These are phyloP conservation scores for Dujonia santamariae DNA, from an alignment of 1,139 yeast genomes.

Conservation along the genomic window DNA sequence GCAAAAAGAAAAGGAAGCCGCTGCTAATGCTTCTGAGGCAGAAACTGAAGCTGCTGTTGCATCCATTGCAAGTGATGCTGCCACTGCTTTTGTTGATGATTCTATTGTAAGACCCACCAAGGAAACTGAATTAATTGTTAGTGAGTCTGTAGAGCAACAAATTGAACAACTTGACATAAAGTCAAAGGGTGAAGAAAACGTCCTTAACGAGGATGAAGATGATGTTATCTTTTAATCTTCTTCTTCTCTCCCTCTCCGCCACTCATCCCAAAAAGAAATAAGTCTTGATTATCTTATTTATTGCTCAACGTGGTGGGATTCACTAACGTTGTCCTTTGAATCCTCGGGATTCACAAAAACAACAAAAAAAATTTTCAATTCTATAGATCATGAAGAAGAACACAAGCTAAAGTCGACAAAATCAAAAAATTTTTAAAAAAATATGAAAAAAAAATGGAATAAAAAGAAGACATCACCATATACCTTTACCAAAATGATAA, in stretches of 20 bases:
- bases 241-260: conserved; percentile 1
- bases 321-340: too few relatives aligned
- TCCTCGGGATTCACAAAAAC: too few relatives aligned
- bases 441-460: too few relatives aligned
- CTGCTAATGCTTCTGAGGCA: conserved; percentile 6
- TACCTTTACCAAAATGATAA: too few relatives aligned
- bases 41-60: conserved; percentile 10
- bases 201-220: conserved; percentile 39
- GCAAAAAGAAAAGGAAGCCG: conserved; percentile 13
- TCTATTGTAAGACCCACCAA: conserved; percentile 6
- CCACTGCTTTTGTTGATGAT: conserved; percentile 2
- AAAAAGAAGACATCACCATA: too few relatives aligned
- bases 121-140: conserved; percentile 14
- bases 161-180: conserved; percentile 23
- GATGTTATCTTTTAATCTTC: conserved; percentile 36
- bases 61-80: conserved; percentile 9
- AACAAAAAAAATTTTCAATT: too few relatives aligned
- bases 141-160: conserved; percentile 20
- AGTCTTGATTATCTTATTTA: too few relatives aligned
- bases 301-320: too few relatives aligned
- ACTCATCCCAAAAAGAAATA: too few relatives aligned
- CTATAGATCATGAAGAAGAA: too few relatives aligned
- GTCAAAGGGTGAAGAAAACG: conserved; percentile 22
- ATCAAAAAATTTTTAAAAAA: too few relatives aligned
- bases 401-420: too few relatives aligned